Base-by-base conservation (phyloP, 306 rosid species). In the Dalbergia cochinchinensis region DNA sequence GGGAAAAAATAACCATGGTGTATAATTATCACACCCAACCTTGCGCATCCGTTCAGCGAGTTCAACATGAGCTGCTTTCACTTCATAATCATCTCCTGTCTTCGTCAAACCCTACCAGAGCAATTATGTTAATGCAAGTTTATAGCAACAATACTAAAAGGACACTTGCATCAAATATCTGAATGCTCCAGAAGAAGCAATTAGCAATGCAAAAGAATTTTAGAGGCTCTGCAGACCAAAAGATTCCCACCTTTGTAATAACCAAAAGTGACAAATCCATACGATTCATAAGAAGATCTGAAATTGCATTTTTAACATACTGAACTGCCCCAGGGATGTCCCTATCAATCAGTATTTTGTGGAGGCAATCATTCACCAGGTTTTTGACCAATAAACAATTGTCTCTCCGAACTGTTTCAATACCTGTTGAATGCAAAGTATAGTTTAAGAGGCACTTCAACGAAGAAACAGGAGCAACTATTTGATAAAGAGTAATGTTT, bases 11-110 rank as follows among this genome's bases (percentile, higher is more conserved):
- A 82, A 13, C 9, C 18, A 74, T 50, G 42, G 44, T 54, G 79
- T 51, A 48, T 69, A 58, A 83, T 73, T 47, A 83, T 84, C 66
- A 76, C 63, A 75, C 57, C 89, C 63, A 74, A 95, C 99, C 99
- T 95, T 92, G 69, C 99, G 98, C 99, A 95, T 92, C 75, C 99
- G 90, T 80, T 95, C 99, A 83, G 99, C 99, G 77, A 92, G 98
- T 87, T 95, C 98, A 73, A 95, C 99, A 79, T 95, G 98, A 83
- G 99, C 99, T 37, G 94, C 69, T 87, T 95, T 95, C 18, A 95
- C 99, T 87, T 91, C 99, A 82, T 95, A 95, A 86, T 95, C 97
- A 83, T 95, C 98, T 85, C 99, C 98, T 15, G 94, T 89, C 92
- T 95, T 95, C 53, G 99, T 90, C 87, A 95, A 84, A 67, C 99